Conservation (phyloP, 2,329 filamentous ascomycete genomes). For the Fusarium ambrosium region DNA sequence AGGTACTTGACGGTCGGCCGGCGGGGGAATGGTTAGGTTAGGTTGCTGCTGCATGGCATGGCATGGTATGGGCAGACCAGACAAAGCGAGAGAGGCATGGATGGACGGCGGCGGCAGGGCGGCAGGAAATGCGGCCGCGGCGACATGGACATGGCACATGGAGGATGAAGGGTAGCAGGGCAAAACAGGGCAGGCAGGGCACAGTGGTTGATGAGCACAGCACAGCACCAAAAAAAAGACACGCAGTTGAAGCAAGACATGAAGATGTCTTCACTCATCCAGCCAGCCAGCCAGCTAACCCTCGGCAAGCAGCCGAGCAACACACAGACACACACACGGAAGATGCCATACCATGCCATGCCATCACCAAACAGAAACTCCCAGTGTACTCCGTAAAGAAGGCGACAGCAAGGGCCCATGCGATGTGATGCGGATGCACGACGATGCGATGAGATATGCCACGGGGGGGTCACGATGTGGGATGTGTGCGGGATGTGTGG, state of each 20-base stretch:
- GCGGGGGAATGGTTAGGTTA: not conserved
- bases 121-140: slow-evolving; percentile 38
- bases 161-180: not conserved
- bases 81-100: slow-evolving; percentile 5
- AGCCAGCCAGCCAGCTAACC: too few relatives aligned
- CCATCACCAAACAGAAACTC: slow-evolving; percentile 6
- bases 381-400: not conserved
- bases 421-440: slow-evolving; percentile 28
- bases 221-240: not conserved
- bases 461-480: slow-evolving; percentile 28
- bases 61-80: not conserved
- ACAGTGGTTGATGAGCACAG: not conserved
- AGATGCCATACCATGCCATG: not conserved
- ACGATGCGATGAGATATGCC: slow-evolving; percentile 35
- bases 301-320: not conserved
- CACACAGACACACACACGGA: slow-evolving; percentile 10
- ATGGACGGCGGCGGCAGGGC: slow-evolving; percentile 29
- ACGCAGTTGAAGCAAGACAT: not conserved
- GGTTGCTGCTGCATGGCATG: not conserved
- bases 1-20: not conserved
- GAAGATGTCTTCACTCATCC: slow-evolving; percentile 6
- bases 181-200: not conserved
- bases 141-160: slow-evolving; percentile 13
- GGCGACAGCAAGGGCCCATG: slow-evolving; percentile 22
- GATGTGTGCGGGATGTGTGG: slow-evolving; percentile 25